These are phyloP conservation scores for Gaeumannomyces tritici DNA, from an alignment of 2,329 filamentous ascomycete genomes.

Conservation along the genomic window DNA sequence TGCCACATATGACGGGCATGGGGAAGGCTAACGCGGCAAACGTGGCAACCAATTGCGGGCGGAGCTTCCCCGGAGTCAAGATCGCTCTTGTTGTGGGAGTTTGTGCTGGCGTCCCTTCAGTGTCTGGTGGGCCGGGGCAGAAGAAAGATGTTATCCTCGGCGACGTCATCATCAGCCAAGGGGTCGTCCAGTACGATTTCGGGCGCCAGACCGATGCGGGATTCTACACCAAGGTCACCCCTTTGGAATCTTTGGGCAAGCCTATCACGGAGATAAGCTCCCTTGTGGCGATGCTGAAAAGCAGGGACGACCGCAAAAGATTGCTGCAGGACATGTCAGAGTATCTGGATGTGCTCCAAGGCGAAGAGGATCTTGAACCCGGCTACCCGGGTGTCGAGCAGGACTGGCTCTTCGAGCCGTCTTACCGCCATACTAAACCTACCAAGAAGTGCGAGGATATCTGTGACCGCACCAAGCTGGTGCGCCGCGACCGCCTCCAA, in stretches of 20 bases:
- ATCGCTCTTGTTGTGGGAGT: background rate
- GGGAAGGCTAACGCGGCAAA: conserved; percentile 10
- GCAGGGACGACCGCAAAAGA: background rate
- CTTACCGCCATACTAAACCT: conserved; percentile 7
- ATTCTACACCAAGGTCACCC: conserved; percentile 9
- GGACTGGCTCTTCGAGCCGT: conserved; percentile 10
- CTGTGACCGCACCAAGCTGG: conserved; percentile 6
- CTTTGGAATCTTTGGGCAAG: conserved; percentile 9
- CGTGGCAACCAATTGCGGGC: conserved; percentile 4
- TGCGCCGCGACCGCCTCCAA: conserved; percentile 7
- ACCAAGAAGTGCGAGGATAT: conserved; percentile 2
- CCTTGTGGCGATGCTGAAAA: conserved; percentile 8
- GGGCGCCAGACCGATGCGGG: conserved; percentile 10
- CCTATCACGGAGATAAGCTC: conserved; percentile 7
- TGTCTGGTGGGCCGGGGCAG: too few species aligned
- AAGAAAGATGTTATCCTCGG: conserved; percentile 12
- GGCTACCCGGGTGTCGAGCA: conserved; percentile 7
- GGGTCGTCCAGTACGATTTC: conserved; percentile 12
- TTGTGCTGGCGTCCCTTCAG: background rate
- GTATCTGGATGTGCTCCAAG: background rate
- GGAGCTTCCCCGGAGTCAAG: conserved; percentile 11
- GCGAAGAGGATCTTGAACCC: conserved; percentile 1
- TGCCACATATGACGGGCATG: conserved; percentile 6
- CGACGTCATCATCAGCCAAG: conserved; percentile 15
- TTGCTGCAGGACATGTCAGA: conserved; percentile 5